These are phyloP conservation scores for Aechmea fasciata DNA, from an alignment of 176 grass and related monocot species.

Conservation along the genomic window DNA sequence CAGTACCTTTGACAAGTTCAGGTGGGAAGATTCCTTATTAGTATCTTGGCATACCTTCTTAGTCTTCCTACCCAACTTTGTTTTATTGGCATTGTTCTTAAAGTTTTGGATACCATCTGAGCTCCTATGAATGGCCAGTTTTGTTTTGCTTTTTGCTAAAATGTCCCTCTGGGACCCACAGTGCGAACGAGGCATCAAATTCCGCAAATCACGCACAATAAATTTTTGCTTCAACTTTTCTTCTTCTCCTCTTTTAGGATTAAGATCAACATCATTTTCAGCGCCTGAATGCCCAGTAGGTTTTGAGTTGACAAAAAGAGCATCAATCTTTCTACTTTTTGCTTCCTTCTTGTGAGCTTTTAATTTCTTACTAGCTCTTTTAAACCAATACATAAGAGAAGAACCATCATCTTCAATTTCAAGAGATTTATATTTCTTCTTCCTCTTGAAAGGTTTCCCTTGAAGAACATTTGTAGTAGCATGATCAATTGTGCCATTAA, in stretches of 20 bases:
- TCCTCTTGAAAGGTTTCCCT: conserved; percentile 16
- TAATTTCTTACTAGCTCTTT: conserved; percentile 43
- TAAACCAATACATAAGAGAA: conserved; percentile 57
- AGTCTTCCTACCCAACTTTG: conserved; percentile 18
- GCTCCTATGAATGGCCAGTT: conserved; percentile 13
- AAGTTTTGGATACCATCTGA: conserved; percentile 8
- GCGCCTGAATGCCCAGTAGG: conserved; percentile 14
- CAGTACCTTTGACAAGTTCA: conserved; percentile 19
- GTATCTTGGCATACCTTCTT: conserved; percentile 8
- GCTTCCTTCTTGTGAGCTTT: conserved; percentile 25
- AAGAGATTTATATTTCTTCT: conserved; percentile 26
- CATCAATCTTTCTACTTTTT: conserved; percentile 27
- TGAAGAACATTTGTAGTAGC: conserved; percentile 18
- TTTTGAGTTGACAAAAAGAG: conserved; percentile 26
- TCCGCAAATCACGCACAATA: neutral
- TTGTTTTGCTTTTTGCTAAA: conserved; percentile 24
- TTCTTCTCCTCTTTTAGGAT: neutral
- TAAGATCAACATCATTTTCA: conserved; percentile 6
- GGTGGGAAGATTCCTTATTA: conserved; percentile 12
- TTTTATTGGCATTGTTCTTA: conserved; percentile 16
- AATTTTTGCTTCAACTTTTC: conserved; percentile 9
- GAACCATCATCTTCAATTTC: conserved; percentile 42
- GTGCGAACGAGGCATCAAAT: neutral
- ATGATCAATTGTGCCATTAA: conserved; percentile 15
- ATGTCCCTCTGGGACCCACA: conserved; percentile 10